Evolutionary conservation across 1,284 basidiomycete species (phyloP).

Genomic region (Pascua guehoae): DNA sequence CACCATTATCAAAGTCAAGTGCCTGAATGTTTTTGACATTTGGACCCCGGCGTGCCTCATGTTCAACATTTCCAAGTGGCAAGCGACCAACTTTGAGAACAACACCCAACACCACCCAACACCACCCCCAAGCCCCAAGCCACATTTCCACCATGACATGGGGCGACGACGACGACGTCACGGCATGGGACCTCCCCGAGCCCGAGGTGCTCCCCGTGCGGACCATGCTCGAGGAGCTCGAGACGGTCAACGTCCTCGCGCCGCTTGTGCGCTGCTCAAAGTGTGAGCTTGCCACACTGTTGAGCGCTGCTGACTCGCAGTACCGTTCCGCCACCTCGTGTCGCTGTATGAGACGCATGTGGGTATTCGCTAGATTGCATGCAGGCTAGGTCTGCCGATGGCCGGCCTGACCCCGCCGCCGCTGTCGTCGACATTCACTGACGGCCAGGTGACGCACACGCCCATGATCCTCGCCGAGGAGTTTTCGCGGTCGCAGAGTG

Average conservation of each 20-base stretch:
- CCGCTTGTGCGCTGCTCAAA: conserved; percentile 60
- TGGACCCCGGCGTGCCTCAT: no score
- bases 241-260: conserved; percentile 54
- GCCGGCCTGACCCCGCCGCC: no score
- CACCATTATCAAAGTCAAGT: no score
- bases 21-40: no score
- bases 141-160: conserved; percentile 5
- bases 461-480: conserved; percentile 61
- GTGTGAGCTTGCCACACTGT: conserved; percentile 24
- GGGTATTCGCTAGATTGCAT: neutral
- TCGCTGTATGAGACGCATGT: conserved; percentile 57
- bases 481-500: conserved; percentile 56
- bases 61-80: no score
- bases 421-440: no score
- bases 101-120: neutral
- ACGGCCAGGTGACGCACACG: conserved; percentile 54
- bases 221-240: conserved; percentile 50
- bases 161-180: conserved; percentile 3
- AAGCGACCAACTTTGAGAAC: neutral
- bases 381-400: no score
- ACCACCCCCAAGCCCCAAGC: neutral
- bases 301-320: conserved; percentile 19
- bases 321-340: conserved; percentile 58
- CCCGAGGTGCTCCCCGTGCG: conserved; percentile 47
- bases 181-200: conserved; percentile 27